phyloP scores from a whole-genome alignment of 805 yeast genomes.

The Lachancea sp. region DNA sequence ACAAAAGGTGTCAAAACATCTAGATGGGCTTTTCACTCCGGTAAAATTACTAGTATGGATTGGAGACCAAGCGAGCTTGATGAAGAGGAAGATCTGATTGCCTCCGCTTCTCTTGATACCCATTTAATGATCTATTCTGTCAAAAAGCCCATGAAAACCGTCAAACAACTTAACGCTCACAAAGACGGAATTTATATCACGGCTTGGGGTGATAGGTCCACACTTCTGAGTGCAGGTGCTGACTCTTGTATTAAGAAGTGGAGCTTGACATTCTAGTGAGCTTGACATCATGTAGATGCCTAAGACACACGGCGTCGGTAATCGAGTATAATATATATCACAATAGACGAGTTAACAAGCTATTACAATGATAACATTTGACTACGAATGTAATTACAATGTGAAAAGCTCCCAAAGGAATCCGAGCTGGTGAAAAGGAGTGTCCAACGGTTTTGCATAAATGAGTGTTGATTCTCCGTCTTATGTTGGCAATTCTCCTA shows the following conservation, averaged over 20 bases:
- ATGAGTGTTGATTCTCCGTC: conserved; percentile 6
- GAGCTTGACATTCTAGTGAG: conserved; percentile 33
- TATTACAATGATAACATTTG: no score
- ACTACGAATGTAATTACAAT: no score
- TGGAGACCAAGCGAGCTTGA: conserved; percentile 47
- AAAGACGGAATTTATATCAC: conserved; percentile 79
- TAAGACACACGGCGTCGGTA: no score
- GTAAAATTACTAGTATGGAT: conserved; percentile 65
- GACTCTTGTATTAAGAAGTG: conserved; percentile 80
- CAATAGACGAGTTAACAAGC: no score
- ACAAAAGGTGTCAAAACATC: conserved; percentile 61
- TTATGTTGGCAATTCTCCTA: conserved; percentile 1
- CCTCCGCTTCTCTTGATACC: conserved; percentile 80
- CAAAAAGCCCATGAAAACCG: conserved; percentile 65
- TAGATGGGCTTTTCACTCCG: conserved; percentile 94
- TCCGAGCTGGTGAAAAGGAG: no score
- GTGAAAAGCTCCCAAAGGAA: no score
- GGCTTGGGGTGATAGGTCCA: conserved; percentile 51
- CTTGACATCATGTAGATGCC: no score
- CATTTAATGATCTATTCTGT: conserved; percentile 76
- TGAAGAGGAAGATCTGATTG: conserved; percentile 62
- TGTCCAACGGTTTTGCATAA: not conserved
- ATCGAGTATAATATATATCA: no score
- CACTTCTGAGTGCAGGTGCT: conserved; percentile 63
- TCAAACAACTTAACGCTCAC: conserved; percentile 74